These are phyloP conservation scores for Catharanthus roseus DNA, from an alignment of 257 asterid species.

Conservation along the genomic window DNA sequence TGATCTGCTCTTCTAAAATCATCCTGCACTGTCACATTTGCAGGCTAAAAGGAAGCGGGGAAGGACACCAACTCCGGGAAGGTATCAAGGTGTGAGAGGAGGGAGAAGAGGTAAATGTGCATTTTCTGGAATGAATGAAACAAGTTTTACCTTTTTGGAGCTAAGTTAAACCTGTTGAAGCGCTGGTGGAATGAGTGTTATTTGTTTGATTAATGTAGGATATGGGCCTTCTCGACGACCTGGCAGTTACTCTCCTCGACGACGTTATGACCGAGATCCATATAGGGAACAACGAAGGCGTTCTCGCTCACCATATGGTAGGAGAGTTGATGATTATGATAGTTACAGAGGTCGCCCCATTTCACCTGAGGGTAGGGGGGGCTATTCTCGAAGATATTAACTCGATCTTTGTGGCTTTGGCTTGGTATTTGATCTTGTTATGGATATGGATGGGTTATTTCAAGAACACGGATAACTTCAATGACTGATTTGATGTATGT, in stretches of 20 bases:
- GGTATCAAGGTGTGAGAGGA: slow-evolving; percentile 36
- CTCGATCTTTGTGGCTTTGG: not conserved
- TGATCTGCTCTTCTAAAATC: not conserved
- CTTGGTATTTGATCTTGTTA: too few species aligned
- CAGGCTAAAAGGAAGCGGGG: slow-evolving; percentile 55
- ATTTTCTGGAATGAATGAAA: not conserved
- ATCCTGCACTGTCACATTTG: slow-evolving; percentile 10
- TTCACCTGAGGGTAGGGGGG: slow-evolving; percentile 20
- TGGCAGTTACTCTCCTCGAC: slow-evolving; percentile 40
- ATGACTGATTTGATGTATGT: not conserved
- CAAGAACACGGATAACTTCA: not conserved
- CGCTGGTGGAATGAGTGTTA: too few species aligned
- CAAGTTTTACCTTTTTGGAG: not conserved
- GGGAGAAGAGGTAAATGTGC: slow-evolving; percentile 35
- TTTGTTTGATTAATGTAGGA: slow-evolving; percentile 23
- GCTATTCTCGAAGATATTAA: slow-evolving; percentile 21
- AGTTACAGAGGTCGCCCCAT: slow-evolving; percentile 20
- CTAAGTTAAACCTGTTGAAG: not conserved
- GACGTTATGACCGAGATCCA: slow-evolving; percentile 33
- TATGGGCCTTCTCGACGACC: slow-evolving; percentile 32
- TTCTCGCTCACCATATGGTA: slow-evolving; percentile 28
- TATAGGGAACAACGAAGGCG: slow-evolving; percentile 14
- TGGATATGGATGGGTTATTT: not conserved
- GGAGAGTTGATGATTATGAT: slow-evolving; percentile 28
- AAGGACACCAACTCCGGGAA: slow-evolving; percentile 53